Evolutionary conservation across 1,284 basidiomycete species (phyloP), one percentile per base, ranked within the genome.

Genomic region (Paramarasmius palmivorus): DNA sequence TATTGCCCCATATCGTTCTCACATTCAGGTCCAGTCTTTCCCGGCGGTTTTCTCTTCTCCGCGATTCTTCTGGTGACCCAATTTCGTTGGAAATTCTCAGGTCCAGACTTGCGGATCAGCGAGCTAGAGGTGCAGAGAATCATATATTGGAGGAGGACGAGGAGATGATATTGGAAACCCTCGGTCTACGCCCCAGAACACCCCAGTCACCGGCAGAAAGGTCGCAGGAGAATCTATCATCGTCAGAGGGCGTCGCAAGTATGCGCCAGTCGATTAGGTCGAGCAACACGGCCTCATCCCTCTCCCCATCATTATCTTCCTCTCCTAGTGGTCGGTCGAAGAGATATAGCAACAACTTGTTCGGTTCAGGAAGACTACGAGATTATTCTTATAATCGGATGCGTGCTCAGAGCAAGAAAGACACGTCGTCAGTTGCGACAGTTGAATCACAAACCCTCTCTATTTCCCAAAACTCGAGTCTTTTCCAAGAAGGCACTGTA

Each of bases 271-370:
- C 80, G 25, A 59, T 72, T 44, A 73, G 69, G 50, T 75, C 79
- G 22, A 75, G 75, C 10, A 72, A 67, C 54, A 77, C 75, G 38
- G 69, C 74, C 17, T 63, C 72, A 57, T 63, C 70, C 19, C 67
- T 73, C 3, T 72, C 79, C 4, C 78, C 81, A 17, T 52, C 71
- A 54, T 71, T 75, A 29, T 80, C 79, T 40, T 75, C 79, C 2
- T 70, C 77, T 58, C 66, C 65, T 57, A 53, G 52, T 32, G 58
- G 61, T 59, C 60, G 75, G 54, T 77, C 79, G 55, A 86, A 87
- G 69, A 79, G 90, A 48, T 87, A 88, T 66, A 91, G 88, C 73
- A 92, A 91, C 66, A 91, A 92, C 63, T 72, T 92, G 49, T 92
- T 92, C 60, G 86, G 87, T 40, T 90, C 88, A n/a, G 83, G 85